Percentiles rank a stretch among this genome's conserved stretches.
Evolutionary conservation across 768 basidiomycete species (phyloP).

Genomic region (Grammothele lineata): DNA sequence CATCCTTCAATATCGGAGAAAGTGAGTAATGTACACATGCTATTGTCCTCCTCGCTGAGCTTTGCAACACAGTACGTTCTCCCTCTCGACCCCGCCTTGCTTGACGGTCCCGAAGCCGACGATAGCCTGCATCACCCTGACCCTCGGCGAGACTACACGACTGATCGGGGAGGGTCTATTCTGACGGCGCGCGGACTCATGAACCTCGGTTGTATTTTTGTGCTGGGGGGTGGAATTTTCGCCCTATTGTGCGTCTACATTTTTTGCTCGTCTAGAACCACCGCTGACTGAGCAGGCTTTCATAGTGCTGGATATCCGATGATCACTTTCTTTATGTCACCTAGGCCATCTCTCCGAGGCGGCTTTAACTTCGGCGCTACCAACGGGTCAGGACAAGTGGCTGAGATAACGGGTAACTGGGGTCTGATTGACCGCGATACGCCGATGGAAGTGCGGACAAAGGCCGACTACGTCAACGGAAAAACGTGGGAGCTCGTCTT

Average conservation of each 20-base stretch:
- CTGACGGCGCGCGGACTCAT: slow-evolving; percentile 58
- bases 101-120: slow-evolving; percentile 45
- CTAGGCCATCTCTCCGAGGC: slow-evolving; percentile 28
- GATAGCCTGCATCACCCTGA: slow-evolving; percentile 72
- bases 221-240: slow-evolving; percentile 45
- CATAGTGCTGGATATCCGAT: slow-evolving; percentile 40
- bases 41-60: not conserved
- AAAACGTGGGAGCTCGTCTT: slow-evolving; percentile 61
- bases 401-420: slow-evolving; percentile 34
- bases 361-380: slow-evolving; percentile 42
- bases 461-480: slow-evolving; percentile 17
- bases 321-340: slow-evolving; percentile 31
- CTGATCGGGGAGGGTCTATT: slow-evolving; percentile 37
- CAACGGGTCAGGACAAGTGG: slow-evolving; percentile 42
- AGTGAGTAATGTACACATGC: not conserved
- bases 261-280: no score
- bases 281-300: not conserved
- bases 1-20: slow-evolving; percentile 7
- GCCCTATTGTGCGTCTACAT: slow-evolving; percentile 51
- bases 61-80: not conserved
- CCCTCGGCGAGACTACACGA: slow-evolving; percentile 21
- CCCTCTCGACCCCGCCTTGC: slow-evolving; percentile 27
- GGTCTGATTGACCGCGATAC: slow-evolving; percentile 54
- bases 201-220: slow-evolving; percentile 66
- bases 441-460: slow-evolving; percentile 39